Conservation (phyloP, 2,329 filamentous ascomycete species). For the Neobulgaria alba region DNA sequence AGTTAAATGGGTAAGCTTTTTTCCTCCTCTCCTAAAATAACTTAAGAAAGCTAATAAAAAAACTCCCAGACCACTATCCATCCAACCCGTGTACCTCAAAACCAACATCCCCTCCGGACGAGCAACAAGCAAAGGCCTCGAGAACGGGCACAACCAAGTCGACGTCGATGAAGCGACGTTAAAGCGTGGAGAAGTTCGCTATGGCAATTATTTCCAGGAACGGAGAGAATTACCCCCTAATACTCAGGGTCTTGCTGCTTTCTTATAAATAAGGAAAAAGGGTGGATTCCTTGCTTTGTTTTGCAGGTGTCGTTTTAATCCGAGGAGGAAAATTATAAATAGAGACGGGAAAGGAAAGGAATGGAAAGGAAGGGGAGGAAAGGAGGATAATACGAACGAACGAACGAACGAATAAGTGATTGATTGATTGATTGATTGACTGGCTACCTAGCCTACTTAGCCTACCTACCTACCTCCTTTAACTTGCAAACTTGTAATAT, state of each 20-base stretch:
- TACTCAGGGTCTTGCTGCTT: constrained; percentile 24
- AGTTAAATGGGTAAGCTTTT: constrained; percentile 70
- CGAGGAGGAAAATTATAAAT: too few species aligned
- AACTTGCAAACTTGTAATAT: too few species aligned
- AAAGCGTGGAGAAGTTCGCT: constrained; percentile 35
- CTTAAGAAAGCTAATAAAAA: constrained; percentile 3
- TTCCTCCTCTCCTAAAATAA: background rate
- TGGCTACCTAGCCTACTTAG: too few species aligned
- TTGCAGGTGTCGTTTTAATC: too few species aligned
- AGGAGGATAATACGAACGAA: too few species aligned
- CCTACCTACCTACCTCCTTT: too few species aligned
- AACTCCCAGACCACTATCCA: constrained; percentile 33
- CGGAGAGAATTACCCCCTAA: constrained; percentile 19
- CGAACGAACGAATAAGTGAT: too few species aligned
- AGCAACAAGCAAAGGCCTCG: constrained; percentile 31
- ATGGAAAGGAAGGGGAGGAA: too few species aligned
- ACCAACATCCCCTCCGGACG: constrained; percentile 18
- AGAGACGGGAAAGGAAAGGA: too few species aligned
- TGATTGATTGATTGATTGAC: too few species aligned
- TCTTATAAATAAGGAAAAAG: constrained; percentile 8
- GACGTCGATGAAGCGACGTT: constrained; percentile 36
- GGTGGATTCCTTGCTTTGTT: too few species aligned
- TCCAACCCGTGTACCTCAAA: constrained; percentile 32
- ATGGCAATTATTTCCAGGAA: constrained; percentile 35
- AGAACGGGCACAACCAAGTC: constrained; percentile 35